Evolutionary conservation across 2,329 filamentous ascomycete species (phyloP).

Genomic region (Verticillium tricorpus): DNA sequence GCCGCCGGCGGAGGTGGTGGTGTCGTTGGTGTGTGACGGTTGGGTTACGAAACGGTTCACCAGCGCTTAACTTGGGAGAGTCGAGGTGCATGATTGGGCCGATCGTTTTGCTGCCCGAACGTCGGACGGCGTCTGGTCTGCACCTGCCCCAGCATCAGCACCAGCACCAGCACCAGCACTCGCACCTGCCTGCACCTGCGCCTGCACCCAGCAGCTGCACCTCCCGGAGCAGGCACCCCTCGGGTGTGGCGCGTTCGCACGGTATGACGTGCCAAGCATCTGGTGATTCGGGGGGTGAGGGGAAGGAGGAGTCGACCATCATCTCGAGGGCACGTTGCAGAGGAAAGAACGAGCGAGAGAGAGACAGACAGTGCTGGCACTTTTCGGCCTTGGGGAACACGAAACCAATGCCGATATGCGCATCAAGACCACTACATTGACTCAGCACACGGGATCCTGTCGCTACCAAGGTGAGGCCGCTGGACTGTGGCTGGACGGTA

Average conservation of each 20-base stretch:
- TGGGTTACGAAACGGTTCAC: background rate
- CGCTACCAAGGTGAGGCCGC: too few relatives aligned
- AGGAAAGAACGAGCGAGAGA: too few relatives aligned
- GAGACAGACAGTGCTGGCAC: too few relatives aligned
- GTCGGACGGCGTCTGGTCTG: background rate
- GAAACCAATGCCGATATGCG: too few relatives aligned
- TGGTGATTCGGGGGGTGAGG: background rate
- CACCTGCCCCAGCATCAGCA: background rate
- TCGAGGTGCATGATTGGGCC: slow-evolving; percentile 6
- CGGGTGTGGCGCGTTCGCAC: background rate
- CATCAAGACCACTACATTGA: too few relatives aligned
- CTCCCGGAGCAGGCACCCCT: background rate
- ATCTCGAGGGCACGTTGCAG: too few relatives aligned
- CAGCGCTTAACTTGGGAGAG: background rate
- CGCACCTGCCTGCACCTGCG: too few relatives aligned
- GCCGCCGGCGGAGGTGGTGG: background rate
- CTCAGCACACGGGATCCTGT: too few relatives aligned
- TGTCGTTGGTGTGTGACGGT: background rate
- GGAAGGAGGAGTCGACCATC: too few relatives aligned
- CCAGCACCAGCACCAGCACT: too few relatives aligned
- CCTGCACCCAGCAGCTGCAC: background rate
- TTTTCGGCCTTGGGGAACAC: too few relatives aligned
- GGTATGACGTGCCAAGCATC: background rate
- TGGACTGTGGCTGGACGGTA: too few relatives aligned
- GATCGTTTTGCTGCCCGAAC: slow-evolving; percentile 7